These are phyloP conservation scores for Capsicum chinense DNA, from an alignment of 257 asterid species.

Conservation along the genomic window DNA sequence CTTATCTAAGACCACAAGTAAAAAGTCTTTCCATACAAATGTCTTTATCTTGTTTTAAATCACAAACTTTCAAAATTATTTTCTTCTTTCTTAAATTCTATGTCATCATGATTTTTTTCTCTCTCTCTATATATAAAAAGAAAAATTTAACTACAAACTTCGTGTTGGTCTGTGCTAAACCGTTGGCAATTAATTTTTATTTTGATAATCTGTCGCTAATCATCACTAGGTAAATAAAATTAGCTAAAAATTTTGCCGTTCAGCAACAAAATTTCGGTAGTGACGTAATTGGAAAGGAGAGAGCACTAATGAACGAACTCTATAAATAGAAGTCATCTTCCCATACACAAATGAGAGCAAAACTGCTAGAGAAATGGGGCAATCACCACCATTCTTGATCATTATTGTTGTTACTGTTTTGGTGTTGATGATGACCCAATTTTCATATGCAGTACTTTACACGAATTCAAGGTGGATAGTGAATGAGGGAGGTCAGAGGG, in stretches of 20 bases:
- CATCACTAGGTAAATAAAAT: not conserved
- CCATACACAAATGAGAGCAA: not conserved
- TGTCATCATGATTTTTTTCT: no score
- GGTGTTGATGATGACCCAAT: not conserved
- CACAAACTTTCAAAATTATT: not conserved
- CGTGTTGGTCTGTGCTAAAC: not conserved
- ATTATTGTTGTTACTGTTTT: not conserved
- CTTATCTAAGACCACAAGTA: not conserved
- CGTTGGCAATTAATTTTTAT: not conserved
- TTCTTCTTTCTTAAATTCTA: not conserved
- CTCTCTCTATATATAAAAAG: no score
- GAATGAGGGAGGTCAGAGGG: constrained; percentile 49
- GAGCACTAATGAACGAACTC: not conserved
- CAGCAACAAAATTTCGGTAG: no score
- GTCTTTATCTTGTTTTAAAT: not conserved
- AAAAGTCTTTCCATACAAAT: not conserved
- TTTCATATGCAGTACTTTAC: constrained; percentile 38
- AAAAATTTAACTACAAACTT: not conserved
- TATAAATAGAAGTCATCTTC: constrained; percentile 14
- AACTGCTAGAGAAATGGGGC: not conserved
- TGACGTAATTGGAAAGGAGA: not conserved
- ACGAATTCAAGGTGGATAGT: constrained; percentile 68
- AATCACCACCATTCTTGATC: not conserved
- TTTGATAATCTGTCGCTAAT: not conserved
- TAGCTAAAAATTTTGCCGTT: no score